Percentiles rank a stretch among this genome's conserved stretches.
Conservation (phyloP, 495 filamentous ascomycete genomes). For the Penicillium manginii region DNA sequence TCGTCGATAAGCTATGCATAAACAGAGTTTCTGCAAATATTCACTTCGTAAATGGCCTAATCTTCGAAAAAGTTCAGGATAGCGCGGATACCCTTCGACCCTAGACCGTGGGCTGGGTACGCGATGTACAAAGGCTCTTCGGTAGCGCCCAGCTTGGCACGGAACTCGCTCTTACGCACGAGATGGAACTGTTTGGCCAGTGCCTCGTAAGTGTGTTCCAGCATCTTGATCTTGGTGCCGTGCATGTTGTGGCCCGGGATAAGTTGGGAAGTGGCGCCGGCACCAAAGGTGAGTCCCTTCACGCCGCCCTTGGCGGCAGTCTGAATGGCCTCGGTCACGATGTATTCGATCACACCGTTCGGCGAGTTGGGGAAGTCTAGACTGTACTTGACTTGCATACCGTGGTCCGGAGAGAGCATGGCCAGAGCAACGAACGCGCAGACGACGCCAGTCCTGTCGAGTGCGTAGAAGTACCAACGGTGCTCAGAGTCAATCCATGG, state of each 20-base stretch:
- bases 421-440: slow-evolving; percentile 74
- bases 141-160: slow-evolving; percentile 78
- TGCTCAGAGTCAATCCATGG: slow-evolving; percentile 80
- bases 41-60: slow-evolving; percentile 25
- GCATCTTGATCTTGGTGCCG: slow-evolving; percentile 70
- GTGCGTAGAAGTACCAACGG: slow-evolving; percentile 79
- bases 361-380: slow-evolving; percentile 82
- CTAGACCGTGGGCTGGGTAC: slow-evolving; percentile 79
- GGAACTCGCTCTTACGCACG: slow-evolving; percentile 81
- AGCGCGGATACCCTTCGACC: slow-evolving; percentile 73
- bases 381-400: slow-evolving; percentile 87
- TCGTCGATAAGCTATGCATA: neutral
- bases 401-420: slow-evolving; percentile 72
- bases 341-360: slow-evolving; percentile 76
- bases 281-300: slow-evolving; percentile 76
- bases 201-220: slow-evolving; percentile 75
- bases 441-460: slow-evolving; percentile 67
- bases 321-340: slow-evolving; percentile 78
- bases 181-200: slow-evolving; percentile 78
- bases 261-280: slow-evolving; percentile 68
- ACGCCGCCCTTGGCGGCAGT: slow-evolving; percentile 64
- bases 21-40: slow-evolving; percentile 3
- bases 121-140: slow-evolving; percentile 82
- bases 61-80: slow-evolving; percentile 85
- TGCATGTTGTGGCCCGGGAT: slow-evolving; percentile 75